Conservation (phyloP, 2,329 filamentous ascomycete species). For the Fusarium guadeloupense region DNA sequence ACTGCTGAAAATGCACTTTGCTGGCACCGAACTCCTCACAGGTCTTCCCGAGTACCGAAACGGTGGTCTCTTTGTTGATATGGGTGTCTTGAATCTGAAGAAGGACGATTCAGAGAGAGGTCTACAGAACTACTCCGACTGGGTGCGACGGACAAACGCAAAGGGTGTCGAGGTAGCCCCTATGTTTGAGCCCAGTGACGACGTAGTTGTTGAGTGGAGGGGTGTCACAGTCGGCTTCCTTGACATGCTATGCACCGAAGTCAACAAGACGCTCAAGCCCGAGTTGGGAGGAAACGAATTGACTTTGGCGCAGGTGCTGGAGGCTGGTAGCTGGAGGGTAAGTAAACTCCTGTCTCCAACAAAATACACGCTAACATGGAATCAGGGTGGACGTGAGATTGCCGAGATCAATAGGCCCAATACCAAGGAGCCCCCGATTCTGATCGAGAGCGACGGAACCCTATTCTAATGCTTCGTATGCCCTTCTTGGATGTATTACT, state of each 20-base stretch:
- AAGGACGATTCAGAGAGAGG: slow-evolving; percentile 74
- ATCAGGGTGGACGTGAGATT: slow-evolving; percentile 89
- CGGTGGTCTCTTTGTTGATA: slow-evolving; percentile 86
- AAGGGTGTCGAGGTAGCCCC: slow-evolving; percentile 66
- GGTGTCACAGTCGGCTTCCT: slow-evolving; percentile 69
- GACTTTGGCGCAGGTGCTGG: slow-evolving; percentile 86
- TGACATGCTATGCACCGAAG: slow-evolving; percentile 61
- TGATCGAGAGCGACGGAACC: slow-evolving; percentile 95
- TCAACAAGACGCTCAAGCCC: slow-evolving; percentile 49
- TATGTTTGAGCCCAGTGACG: slow-evolving; percentile 67
- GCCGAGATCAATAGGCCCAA: slow-evolving; percentile 95
- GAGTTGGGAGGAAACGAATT: slow-evolving; percentile 76
- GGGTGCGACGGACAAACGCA: slow-evolving; percentile 76
- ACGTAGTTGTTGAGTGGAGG: slow-evolving; percentile 73
- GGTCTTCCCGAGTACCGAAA: slow-evolving; percentile 93
- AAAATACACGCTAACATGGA: slow-evolving; percentile 25
- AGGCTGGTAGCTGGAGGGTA: slow-evolving; percentile 98
- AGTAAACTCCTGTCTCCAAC: slow-evolving; percentile 41
- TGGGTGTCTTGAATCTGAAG: slow-evolving; percentile 82
- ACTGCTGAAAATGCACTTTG: slow-evolving; percentile 81
- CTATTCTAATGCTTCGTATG: slow-evolving; percentile 74
- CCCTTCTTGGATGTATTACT: slow-evolving; percentile 31
- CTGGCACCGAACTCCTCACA: slow-evolving; percentile 82
- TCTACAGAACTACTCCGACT: slow-evolving; percentile 68
- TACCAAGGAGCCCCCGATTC: slow-evolving; percentile 94